Conservation (phyloP, 768 basidiomycete species). For the Pisolithus orientalis region DNA sequence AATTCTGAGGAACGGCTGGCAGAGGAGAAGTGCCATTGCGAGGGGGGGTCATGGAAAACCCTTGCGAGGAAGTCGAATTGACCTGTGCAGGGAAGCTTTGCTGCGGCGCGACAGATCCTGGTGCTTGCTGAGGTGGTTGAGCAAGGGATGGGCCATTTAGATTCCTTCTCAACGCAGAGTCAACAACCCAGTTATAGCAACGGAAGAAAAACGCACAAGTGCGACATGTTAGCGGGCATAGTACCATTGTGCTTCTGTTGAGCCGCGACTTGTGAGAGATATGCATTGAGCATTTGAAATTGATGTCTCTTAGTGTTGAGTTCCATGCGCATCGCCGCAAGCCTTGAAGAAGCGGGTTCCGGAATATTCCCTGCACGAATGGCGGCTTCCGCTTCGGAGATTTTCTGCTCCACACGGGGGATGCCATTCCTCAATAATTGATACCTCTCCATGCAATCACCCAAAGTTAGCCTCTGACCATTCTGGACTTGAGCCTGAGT, state of each 20-base stretch:
- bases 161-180: too few species aligned
- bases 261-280: conserved; percentile 18
- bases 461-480: conserved; percentile 12
- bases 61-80: conserved; percentile 6
- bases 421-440: conserved; percentile 6
- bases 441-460: conserved; percentile 22
- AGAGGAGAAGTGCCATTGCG: conserved; percentile 14
- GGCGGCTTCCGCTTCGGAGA: conserved; percentile 1
- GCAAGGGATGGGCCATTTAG: too few species aligned
- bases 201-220: conserved; percentile 27
- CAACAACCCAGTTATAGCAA: too few species aligned
- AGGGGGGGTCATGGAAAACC: conserved; percentile 16
- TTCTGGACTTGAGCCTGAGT: conserved; percentile 19
- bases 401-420: conserved; percentile 8
- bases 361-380: conserved; percentile 9
- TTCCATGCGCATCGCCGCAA: conserved; percentile 16
- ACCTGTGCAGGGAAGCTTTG: conserved; percentile 15
- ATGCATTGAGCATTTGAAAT: conserved; percentile 29
- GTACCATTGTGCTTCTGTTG: conserved; percentile 22
- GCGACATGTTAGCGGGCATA: conserved; percentile 18
- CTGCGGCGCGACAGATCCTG: conserved; percentile 14
- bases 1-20: conserved; percentile 11
- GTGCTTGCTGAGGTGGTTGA: conserved; percentile 14
- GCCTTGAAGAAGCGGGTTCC: conserved; percentile 13
- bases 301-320: conserved; percentile 33